Conservation (phyloP, 2,329 filamentous ascomycete species). For the Hymenoscyphus repandus region DNA sequence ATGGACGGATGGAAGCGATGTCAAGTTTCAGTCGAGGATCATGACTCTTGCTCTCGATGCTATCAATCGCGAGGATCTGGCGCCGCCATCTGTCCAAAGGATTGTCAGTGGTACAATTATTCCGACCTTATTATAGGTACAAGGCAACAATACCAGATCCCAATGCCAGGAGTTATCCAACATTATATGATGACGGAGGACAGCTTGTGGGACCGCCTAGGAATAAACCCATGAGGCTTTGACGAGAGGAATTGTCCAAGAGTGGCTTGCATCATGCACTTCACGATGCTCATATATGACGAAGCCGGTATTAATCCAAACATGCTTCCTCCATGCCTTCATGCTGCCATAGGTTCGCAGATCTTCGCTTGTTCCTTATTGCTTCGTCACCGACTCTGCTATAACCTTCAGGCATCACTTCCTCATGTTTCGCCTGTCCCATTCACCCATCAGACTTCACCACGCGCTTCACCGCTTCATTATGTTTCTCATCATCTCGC, state of each 20-base stretch:
- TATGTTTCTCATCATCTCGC: neutral
- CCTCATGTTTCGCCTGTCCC: neutral
- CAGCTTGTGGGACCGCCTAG: neutral
- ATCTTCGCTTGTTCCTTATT: neutral
- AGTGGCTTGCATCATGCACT: slow-evolving; percentile 4
- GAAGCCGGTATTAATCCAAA: neutral
- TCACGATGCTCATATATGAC: slow-evolving; percentile 7
- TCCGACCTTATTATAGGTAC: no score
- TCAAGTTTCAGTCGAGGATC: no score
- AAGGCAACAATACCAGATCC: no score
- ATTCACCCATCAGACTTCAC: neutral
- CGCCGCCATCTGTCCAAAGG: no score
- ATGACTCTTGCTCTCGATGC: no score
- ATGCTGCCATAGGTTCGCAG: neutral
- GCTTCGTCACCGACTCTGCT: neutral
- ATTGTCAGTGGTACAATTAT: no score
- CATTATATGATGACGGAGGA: neutral
- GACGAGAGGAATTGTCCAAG: neutral
- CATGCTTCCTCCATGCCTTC: neutral
- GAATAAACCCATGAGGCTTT: neutral
- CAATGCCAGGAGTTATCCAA: no score
- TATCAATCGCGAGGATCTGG: no score
- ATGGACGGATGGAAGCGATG: no score
- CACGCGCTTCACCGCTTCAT: neutral
- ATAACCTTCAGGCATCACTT: no score